A percentile compares a stretch with the other conserved stretches of the same genome.
phyloP scores from a whole-genome alignment of 176 grass and related monocot species.

The Paspalum notatum region DNA sequence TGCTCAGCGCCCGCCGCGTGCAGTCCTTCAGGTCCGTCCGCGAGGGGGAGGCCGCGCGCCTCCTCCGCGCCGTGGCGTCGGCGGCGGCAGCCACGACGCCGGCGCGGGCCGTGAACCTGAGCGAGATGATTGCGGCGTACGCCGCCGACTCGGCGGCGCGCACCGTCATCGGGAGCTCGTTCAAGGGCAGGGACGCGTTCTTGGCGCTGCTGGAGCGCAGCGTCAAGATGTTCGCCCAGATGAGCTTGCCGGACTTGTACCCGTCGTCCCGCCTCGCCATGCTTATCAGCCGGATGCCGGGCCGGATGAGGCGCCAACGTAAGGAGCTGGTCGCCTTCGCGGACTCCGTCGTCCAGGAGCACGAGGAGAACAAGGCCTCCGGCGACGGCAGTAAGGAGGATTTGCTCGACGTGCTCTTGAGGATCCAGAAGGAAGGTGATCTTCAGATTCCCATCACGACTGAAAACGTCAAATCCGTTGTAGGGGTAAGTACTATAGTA shows the following conservation, averaged over 20 bases:
- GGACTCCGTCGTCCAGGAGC: slow-evolving; percentile 38
- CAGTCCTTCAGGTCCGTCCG: slow-evolving; percentile 12
- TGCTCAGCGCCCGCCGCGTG: slow-evolving; percentile 31
- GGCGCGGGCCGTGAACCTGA: slow-evolving; percentile 5
- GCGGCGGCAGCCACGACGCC: neutral
- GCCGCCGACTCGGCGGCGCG: slow-evolving; percentile 28
- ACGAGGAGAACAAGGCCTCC: slow-evolving; percentile 1
- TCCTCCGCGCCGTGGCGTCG: slow-evolving; percentile 13
- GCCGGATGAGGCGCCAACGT: slow-evolving; percentile 8
- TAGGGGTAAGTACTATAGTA: neutral
- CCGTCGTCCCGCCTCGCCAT: slow-evolving; percentile 41
- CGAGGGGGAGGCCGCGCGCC: neutral
- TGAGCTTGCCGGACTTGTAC: slow-evolving; percentile 50
- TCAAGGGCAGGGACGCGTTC: slow-evolving; percentile 22
- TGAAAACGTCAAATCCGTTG: slow-evolving; percentile 31
- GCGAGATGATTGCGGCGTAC: neutral
- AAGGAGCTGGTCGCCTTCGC: neutral
- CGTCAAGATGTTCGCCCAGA: slow-evolving; percentile 28
- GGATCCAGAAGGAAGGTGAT: slow-evolving; percentile 38
- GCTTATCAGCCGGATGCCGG: slow-evolving; percentile 17
- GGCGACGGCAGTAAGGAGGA: slow-evolving; percentile 20
- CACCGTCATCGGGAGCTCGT: slow-evolving; percentile 23
- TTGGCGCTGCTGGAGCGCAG: neutral
- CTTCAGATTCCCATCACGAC: slow-evolving; percentile 34
- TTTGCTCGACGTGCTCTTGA: slow-evolving; percentile 50